Evolutionary conservation across 331 rosid species (phyloP), one percentile per base, ranked within the genome.

Genomic region (Quercus lobata): DNA sequence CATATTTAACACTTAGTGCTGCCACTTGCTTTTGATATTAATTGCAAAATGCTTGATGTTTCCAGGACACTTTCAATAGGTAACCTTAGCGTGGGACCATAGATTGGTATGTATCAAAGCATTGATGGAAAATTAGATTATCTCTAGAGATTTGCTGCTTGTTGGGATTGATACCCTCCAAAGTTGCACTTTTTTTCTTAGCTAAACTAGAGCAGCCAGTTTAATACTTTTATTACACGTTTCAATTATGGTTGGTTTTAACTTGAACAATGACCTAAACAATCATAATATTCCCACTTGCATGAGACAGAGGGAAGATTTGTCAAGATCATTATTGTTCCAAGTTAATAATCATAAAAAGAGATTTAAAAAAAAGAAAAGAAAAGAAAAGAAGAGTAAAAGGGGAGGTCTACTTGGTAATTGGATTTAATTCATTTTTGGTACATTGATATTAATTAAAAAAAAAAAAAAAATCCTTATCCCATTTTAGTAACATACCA

Each of bases 1-100:
- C 82, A 89, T 1, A 49, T 84, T 87, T 79, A 46, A 71, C 53
- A 78, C 76, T 5, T 83, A 71, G 91, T 90, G 97, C 97, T 90
- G 91, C 85, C 91, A 22, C 68, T 55, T 69, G 84, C 90, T 86
- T 92, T 86, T 80, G 77, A 12, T 54, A 82, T 82, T 89, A 75
- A 86, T 56, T 82, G 84, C 22, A 34, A 60, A 35, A 7, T 72
- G 44, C 2, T 0, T 34, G 70, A 5, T 57, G 79, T 55, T 73
- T 78, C 57, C 53, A 32, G 27, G 71, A 76, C 63, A 74, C 73
- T 75, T 54, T 1, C 19, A 21, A 27, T 49, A 65, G 83, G 83
- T 65, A 79, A 79, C 53, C 57, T 35, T 24, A 12, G 2, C 35
- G 74, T 41, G 69, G 90, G 83, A 60, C 84, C 80, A n/a, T 6